phyloP scores from a whole-genome alignment of 1,139 yeast genomes.

The Yamadazyma friedrichii region DNA sequence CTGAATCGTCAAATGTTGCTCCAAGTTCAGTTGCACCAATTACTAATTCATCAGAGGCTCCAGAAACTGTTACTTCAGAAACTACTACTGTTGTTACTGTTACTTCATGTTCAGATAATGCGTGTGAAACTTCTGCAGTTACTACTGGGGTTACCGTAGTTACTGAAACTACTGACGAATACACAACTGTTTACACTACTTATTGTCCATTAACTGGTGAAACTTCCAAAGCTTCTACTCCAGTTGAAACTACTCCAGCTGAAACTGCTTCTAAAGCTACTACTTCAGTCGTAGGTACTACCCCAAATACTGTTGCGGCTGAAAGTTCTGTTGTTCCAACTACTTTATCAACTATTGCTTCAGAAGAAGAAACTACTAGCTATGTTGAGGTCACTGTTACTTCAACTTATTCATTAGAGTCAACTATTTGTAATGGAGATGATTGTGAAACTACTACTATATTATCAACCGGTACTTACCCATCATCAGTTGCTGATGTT shows the following conservation, averaged over 20 bases:
- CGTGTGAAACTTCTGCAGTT: slow-evolving; percentile 21
- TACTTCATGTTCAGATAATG: slow-evolving; percentile 41
- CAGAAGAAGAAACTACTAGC: slow-evolving; percentile 5
- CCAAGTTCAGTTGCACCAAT: slow-evolving; percentile 7
- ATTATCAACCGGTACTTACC: slow-evolving; percentile 6
- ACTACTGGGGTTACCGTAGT: slow-evolving; percentile 27
- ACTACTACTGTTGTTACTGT: slow-evolving; percentile 35
- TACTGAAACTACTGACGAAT: slow-evolving; percentile 16
- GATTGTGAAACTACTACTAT: slow-evolving; percentile 9
- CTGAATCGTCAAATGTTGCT: slow-evolving; percentile 12
- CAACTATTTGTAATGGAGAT: slow-evolving; percentile 9
- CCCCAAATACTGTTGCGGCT: slow-evolving; percentile 2
- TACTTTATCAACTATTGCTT: slow-evolving; percentile 5
- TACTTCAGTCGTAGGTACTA: not conserved
- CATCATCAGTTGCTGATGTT: slow-evolving; percentile 5
- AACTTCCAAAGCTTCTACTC: slow-evolving; percentile 8
- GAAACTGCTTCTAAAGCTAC: slow-evolving; percentile 6
- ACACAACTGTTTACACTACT: slow-evolving; percentile 24
- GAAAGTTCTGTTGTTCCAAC: slow-evolving; percentile 3
- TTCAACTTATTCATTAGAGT: slow-evolving; percentile 9
- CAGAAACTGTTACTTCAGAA: slow-evolving; percentile 8
- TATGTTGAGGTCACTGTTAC: slow-evolving; percentile 10
- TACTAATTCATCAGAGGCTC: slow-evolving; percentile 3
- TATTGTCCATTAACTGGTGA: slow-evolving; percentile 24
- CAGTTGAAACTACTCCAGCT: slow-evolving; percentile 5